These are phyloP conservation scores for Bromus sterilis DNA, from an alignment of 176 grass and related monocot species.

Conservation along the genomic window DNA sequence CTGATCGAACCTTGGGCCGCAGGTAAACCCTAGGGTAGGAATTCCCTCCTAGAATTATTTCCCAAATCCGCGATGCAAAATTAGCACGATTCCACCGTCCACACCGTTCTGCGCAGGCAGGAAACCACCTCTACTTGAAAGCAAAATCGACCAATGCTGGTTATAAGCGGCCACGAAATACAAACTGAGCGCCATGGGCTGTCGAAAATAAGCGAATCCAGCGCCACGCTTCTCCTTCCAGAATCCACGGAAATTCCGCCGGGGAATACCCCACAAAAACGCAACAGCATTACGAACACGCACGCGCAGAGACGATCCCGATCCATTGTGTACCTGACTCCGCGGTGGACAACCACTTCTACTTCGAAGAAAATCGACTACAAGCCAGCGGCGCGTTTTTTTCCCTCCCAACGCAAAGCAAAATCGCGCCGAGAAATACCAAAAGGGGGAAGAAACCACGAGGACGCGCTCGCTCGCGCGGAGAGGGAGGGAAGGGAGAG, in stretches of 20 bases:
- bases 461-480: neutral
- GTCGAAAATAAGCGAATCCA: neutral
- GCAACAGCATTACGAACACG: neutral
- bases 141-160: neutral
- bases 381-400: neutral
- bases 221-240: neutral
- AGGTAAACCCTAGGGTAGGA: neutral
- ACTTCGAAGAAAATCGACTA: neutral
- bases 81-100: neutral
- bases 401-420: neutral
- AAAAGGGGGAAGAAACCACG: too few relatives aligned
- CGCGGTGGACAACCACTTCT: neutral
- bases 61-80: neutral
- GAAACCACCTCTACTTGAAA: neutral
- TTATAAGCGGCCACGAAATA: neutral
- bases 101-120: neutral
- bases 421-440: neutral
- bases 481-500: neutral
- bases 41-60: neutral
- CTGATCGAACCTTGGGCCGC: neutral
- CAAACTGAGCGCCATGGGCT: neutral
- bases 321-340: too few relatives aligned
- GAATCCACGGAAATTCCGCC: neutral
- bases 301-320: neutral
- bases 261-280: neutral